phyloP scores from a whole-genome alignment of 202 grass and related monocot genomes.

The Bolboschoenoplectus hybrid region DNA sequence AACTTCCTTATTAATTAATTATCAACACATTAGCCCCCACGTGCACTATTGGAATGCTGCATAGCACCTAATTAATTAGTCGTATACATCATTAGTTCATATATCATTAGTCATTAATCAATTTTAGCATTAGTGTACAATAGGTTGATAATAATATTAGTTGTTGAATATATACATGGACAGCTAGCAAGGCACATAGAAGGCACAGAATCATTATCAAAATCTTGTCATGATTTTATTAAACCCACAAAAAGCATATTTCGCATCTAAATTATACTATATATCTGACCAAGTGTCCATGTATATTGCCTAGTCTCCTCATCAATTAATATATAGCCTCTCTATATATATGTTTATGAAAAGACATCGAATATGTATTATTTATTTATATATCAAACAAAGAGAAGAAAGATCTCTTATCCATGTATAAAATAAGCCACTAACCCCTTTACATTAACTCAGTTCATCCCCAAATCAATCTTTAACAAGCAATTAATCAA shows the following conservation, averaged over 20 bases:
- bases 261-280: not conserved
- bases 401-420: not conserved
- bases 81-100: constrained; percentile 22
- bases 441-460: not conserved
- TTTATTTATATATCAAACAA: not conserved
- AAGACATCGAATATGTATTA: not conserved
- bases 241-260: constrained; percentile 6
- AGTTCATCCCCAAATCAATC: not conserved
- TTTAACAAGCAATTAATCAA: constrained; percentile 3
- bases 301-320: constrained; percentile 18
- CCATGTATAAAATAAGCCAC: constrained; percentile 11
- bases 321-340: constrained; percentile 19
- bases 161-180: not conserved
- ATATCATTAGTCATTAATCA: constrained; percentile 25
- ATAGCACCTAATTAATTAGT: not conserved
- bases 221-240: constrained; percentile 12
- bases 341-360: not conserved
- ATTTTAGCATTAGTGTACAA: not conserved
- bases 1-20: not conserved
- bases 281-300: constrained; percentile 2
- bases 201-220: constrained; percentile 2
- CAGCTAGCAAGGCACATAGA: not conserved
- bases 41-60: constrained; percentile 3
- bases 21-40: constrained; percentile 24
- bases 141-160: not conserved